These are phyloP conservation scores for Ascochyta clinopodiicola DNA, from an alignment of 2,329 filamentous ascomycete genomes.

Conservation along the genomic window DNA sequence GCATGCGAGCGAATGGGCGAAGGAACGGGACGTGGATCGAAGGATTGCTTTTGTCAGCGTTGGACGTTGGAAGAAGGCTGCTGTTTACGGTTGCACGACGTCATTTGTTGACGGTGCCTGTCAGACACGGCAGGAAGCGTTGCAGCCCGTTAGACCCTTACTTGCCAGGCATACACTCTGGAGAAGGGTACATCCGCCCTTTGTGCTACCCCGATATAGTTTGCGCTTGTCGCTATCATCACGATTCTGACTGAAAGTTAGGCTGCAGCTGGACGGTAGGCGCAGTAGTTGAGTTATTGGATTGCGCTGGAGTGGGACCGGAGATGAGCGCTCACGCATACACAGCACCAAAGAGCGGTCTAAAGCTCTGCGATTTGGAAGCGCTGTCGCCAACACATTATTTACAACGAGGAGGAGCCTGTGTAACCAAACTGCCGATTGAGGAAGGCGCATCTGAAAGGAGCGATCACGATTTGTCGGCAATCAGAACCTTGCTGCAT, in stretches of 20 bases:
- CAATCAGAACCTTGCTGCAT: background rate
- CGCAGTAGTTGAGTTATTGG: background rate
- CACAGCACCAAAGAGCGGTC: conserved; percentile 8
- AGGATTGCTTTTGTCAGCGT: conserved; percentile 8
- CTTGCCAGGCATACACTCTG: conserved; percentile 3
- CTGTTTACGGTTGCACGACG: conserved; percentile 2
- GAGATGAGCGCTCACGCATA: conserved; percentile 9
- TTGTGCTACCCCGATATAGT: conserved; percentile 5
- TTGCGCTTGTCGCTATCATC: background rate
- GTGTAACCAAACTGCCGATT: conserved; percentile 1
- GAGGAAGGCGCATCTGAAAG: background rate
- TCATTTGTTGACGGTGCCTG: conserved; percentile 9
- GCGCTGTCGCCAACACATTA: conserved; percentile 7
- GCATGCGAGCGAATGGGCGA: conserved; percentile 5
- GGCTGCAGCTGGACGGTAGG: background rate
- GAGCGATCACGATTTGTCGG: conserved; percentile 6
- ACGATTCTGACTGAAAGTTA: background rate
- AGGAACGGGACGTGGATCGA: background rate
- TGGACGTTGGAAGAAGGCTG: conserved; percentile 6
- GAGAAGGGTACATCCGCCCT: conserved; percentile 6
- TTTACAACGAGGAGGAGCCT: background rate
- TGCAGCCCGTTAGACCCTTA: conserved; percentile 15
- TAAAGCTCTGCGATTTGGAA: background rate
- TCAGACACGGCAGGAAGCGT: conserved; percentile 13
- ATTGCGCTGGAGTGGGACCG: background rate